Evolutionary conservation across 2,329 filamentous ascomycete species (phyloP).

Genomic region (Coniochaeta ligniaria): DNA sequence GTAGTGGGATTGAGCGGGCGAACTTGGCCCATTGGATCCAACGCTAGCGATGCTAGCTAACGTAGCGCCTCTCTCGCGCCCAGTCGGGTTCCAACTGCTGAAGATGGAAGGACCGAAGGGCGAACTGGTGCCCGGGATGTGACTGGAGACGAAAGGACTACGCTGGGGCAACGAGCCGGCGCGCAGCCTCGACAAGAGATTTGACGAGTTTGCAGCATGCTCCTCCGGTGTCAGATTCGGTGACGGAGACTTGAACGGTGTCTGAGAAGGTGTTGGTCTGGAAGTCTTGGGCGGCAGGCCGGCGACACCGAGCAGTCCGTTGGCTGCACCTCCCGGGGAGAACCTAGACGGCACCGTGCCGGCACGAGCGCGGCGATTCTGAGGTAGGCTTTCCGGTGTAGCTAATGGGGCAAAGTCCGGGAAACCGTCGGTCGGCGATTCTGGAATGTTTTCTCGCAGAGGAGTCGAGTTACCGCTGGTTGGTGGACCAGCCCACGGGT

Average conservation of each 20-base stretch:
- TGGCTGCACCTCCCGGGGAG: constrained; percentile 64
- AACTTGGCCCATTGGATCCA: constrained; percentile 82
- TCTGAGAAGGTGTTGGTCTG: constrained; percentile 78
- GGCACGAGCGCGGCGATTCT: constrained; percentile 75
- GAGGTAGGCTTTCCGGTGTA: constrained; percentile 56
- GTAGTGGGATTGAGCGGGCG: constrained; percentile 78
- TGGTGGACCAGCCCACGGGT: constrained; percentile 89
- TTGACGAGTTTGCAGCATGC: constrained; percentile 51
- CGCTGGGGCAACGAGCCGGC: constrained; percentile 93
- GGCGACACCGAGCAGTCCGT: constrained; percentile 49
- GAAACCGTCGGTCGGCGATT: constrained; percentile 93
- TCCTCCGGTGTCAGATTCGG: constrained; percentile 43
- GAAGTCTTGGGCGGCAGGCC: constrained; percentile 66
- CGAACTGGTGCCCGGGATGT: constrained; percentile 43
- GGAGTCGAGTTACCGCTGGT: constrained; percentile 96
- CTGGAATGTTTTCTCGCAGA: constrained; percentile 92
- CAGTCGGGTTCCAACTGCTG: constrained; percentile 72
- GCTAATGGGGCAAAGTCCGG: constrained; percentile 77
- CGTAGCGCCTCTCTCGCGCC: constrained; percentile 78
- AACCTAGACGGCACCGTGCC: constrained; percentile 96
- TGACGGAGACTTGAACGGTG: constrained; percentile 69
- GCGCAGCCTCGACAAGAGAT: constrained; percentile 75
- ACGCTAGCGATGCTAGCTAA: constrained; percentile 78
- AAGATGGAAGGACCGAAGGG: constrained; percentile 90
- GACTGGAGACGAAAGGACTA: constrained; percentile 50